Evolutionary conservation across 2,329 filamentous ascomycete species (phyloP).

Genomic region (Colletotrichum caudatum): DNA sequence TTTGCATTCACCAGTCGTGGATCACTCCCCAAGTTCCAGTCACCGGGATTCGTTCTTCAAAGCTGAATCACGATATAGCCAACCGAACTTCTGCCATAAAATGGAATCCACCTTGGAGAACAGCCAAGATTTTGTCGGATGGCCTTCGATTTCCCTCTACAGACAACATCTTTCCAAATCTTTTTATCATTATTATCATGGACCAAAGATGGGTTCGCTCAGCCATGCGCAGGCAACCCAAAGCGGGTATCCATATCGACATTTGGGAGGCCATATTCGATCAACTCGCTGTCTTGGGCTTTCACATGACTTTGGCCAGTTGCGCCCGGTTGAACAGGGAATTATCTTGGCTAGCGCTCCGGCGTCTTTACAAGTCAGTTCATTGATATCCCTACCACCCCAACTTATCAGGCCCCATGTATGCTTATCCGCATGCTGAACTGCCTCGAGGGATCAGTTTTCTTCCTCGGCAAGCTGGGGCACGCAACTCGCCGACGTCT

Average conservation of each 20-base stretch:
- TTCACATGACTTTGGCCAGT: conserved; percentile 2
- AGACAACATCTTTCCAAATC: not conserved
- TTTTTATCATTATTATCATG: not conserved
- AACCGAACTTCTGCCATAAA: too few species aligned
- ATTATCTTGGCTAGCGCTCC: not conserved
- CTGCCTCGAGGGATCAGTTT: not conserved
- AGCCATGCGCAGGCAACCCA: not conserved
- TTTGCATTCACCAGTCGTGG: too few species aligned
- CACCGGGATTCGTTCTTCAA: too few species aligned
- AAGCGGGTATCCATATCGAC: not conserved
- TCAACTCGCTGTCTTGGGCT: not conserved
- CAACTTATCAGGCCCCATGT: not conserved
- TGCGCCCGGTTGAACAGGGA: conserved; percentile 5
- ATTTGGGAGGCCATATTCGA: conserved; percentile 12
- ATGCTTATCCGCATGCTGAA: not conserved
- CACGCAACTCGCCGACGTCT: not conserved
- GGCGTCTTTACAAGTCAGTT: conserved; percentile 20
- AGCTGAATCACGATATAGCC: not conserved
- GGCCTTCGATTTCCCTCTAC: too few species aligned
- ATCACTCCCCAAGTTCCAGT: not conserved
- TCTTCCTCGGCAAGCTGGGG: not conserved
- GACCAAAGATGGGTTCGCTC: not conserved
- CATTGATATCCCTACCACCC: not conserved
- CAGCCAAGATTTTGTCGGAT: not conserved
- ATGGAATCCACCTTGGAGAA: not conserved